Percentiles rank a stretch among this genome's conserved stretches.
Evolutionary conservation across 2,329 filamentous ascomycete species (phyloP).

Genomic region (Domatiomyces globalis): DNA sequence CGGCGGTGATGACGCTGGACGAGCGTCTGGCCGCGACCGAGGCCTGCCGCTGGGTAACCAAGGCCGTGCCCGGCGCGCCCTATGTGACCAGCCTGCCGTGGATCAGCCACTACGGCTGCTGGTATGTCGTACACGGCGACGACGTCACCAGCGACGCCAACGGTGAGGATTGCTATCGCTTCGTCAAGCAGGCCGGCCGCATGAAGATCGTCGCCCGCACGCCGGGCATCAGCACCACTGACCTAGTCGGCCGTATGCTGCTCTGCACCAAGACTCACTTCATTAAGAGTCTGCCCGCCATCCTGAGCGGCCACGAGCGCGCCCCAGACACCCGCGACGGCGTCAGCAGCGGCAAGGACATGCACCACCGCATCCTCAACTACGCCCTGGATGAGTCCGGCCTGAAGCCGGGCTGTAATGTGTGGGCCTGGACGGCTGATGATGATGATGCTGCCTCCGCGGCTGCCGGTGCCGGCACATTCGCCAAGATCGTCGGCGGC

Average conservation of each 20-base stretch:
- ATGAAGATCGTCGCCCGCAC: conserved; percentile 97
- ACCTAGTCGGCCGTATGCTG: conserved; percentile 95
- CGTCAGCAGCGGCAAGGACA: conserved; percentile 39
- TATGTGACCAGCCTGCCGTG: conserved; percentile 90
- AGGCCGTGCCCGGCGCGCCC: conserved; percentile 68
- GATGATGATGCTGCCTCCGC: conserved; percentile 11
- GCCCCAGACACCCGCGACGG: background rate
- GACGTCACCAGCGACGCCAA: conserved; percentile 91
- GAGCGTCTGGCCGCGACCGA: conserved; percentile 85
- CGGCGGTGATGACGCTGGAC: conserved; percentile 85
- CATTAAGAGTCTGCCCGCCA: conserved; percentile 62
- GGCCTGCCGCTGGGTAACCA: conserved; percentile 87
- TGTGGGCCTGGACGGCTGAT: conserved; percentile 60
- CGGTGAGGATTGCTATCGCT: conserved; percentile 94
- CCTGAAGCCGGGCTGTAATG: conserved; percentile 60
- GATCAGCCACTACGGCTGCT: conserved; percentile 91
- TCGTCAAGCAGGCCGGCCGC: conserved; percentile 81
- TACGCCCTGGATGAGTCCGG: conserved; percentile 83
- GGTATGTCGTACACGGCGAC: conserved; percentile 91
- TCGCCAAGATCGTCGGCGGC: conserved; percentile 55
- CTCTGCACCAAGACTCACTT: conserved; percentile 91
- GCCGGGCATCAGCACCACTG: conserved; percentile 90
- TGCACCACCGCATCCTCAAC: conserved; percentile 62
- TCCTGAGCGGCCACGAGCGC: conserved; percentile 44
- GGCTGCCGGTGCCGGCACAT: conserved; percentile 49